Conservation (phyloP, 257 asterid genomes). For the Nicotiana obtusifolia region DNA sequence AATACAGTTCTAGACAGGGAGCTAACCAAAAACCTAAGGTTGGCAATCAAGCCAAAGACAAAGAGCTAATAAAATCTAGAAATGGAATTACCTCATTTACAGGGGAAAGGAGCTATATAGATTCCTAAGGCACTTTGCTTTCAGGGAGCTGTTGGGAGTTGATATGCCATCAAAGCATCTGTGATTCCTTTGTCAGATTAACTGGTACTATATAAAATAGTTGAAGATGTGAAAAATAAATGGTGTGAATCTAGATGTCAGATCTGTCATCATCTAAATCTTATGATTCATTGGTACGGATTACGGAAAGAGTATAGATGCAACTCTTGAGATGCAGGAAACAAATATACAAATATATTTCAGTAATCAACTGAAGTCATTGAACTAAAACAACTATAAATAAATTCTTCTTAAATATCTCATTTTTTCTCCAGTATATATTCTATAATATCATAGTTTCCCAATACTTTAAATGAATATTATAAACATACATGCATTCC, state of each 20-base stretch:
- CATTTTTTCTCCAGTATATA: neutral
- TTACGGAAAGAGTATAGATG: neutral
- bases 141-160: too few species aligned
- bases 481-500: too few species aligned
- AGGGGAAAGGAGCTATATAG: too few species aligned
- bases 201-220: neutral
- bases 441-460: neutral
- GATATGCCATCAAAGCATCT: too few species aligned
- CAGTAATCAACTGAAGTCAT: neutral
- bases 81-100: too few species aligned
- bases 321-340: neutral
- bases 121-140: too few species aligned
- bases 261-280: neutral
- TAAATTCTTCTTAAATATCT: neutral
- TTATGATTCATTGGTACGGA: neutral
- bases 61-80: too few species aligned
- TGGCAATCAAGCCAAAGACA: too few species aligned
- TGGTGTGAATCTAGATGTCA: neutral
- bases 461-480: too few species aligned
- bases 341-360: neutral
- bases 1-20: too few species aligned
- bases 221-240: neutral
- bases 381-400: neutral
- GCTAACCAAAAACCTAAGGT: too few species aligned
- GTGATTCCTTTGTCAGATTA: too few species aligned